Percentiles rank a stretch among this genome's conserved stretches.
These are phyloP conservation scores for Phialemonium atrogriseum DNA, from an alignment of 2,329 filamentous ascomycete genomes.

Conservation along the genomic window DNA sequence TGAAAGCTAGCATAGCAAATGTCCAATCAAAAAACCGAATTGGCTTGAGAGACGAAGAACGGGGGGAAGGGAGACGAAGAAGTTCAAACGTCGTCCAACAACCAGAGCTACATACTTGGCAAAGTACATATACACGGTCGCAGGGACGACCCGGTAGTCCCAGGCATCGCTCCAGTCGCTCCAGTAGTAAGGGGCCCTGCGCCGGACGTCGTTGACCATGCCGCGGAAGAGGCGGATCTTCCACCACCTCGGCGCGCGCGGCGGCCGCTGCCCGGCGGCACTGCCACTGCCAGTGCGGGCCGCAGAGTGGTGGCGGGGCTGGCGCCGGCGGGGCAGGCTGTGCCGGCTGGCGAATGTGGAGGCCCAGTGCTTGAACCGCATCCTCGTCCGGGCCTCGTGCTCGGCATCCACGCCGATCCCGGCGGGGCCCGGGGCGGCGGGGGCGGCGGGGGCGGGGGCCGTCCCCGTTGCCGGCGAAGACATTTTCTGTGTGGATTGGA, in stretches of 20 bases:
- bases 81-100: too few relatives aligned
- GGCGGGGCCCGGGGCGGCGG: too few relatives aligned
- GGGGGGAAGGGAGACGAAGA: too few relatives aligned
- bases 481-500: too few relatives aligned
- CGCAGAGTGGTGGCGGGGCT: background rate
- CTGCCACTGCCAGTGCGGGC: background rate
- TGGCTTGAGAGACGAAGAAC: too few relatives aligned
- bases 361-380: conserved; percentile 1
- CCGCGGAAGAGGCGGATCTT: conserved; percentile 66
- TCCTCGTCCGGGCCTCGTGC: background rate
- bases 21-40: too few relatives aligned
- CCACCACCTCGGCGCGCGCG: conserved; percentile 51
- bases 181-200: conserved; percentile 66
- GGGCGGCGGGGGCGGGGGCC: too few relatives aligned
- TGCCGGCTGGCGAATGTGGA: background rate
- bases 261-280: background rate
- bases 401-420: background rate
- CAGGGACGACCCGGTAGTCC: conserved; percentile 83
- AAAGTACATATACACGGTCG: conserved; percentile 91
- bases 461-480: conserved; percentile 1
- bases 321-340: background rate
- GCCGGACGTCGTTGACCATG: conserved; percentile 70
- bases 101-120: conserved; percentile 59
- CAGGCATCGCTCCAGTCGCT: conserved; percentile 83
- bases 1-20: too few relatives aligned